Percentiles rank a stretch among this genome's conserved stretches.
Conservation (phyloP, 1,284 basidiomycete species). For the Cryptococcus sp. region DNA sequence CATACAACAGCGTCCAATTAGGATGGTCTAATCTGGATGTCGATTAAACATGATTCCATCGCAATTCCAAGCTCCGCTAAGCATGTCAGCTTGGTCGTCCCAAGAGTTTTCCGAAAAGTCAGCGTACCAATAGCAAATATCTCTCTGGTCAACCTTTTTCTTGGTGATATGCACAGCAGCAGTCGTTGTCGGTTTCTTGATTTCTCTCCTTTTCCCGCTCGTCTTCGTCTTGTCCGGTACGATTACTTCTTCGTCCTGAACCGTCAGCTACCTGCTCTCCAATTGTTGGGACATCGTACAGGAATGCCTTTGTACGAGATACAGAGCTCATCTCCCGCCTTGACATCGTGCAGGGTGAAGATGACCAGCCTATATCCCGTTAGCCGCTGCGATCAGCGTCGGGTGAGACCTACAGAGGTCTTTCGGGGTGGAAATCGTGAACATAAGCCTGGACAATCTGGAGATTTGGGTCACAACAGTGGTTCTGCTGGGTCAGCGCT, state of each 20-base stretch:
- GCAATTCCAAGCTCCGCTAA: background rate
- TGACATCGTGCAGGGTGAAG: conserved; percentile 64
- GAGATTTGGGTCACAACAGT: conserved; percentile 84
- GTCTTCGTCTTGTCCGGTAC: background rate
- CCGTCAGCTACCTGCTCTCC: background rate
- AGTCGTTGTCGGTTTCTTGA: conserved; percentile 13
- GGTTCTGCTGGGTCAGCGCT: conserved; percentile 57
- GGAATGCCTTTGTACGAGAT: conserved; percentile 69
- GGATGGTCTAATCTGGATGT: no score
- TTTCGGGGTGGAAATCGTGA: conserved; percentile 49
- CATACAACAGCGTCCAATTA: no score
- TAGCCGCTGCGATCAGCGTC: background rate
- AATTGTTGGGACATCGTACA: conserved; percentile 16
- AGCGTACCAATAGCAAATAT: background rate
- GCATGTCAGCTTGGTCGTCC: background rate
- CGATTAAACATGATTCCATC: background rate
- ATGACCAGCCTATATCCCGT: conserved; percentile 54
- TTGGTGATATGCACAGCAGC: conserved; percentile 11
- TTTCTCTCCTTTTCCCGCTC: conserved; percentile 6
- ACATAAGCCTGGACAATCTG: conserved; percentile 65
- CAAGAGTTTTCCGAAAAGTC: background rate
- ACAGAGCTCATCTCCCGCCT: conserved; percentile 67
- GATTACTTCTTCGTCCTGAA: conserved; percentile 11
- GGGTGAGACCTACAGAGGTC: conserved; percentile 54
- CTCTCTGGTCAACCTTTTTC: conserved; percentile 1